Evolutionary conservation across 2,329 filamentous ascomycete genomes (phyloP).

Genomic region (Colletotrichum sp.): DNA sequence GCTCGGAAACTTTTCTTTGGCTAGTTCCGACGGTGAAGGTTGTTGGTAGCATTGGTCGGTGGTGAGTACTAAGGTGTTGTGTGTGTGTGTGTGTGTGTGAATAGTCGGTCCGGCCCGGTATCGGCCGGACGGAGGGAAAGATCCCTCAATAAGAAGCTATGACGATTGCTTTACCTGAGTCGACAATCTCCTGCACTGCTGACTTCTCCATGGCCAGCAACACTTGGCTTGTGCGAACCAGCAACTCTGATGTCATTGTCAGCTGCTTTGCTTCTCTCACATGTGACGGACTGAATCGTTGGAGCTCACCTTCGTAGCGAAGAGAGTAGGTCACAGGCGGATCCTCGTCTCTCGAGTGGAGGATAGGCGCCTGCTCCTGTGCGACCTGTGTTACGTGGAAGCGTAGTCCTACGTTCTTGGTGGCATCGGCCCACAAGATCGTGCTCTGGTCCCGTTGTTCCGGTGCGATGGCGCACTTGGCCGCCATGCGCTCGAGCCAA

Average conservation of each 20-base stretch:
- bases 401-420: slow-evolving; percentile 69
- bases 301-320: slow-evolving; percentile 70
- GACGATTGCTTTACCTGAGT: slow-evolving; percentile 70
- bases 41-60: background rate
- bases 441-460: slow-evolving; percentile 22
- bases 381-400: slow-evolving; percentile 58
- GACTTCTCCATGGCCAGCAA: slow-evolving; percentile 71
- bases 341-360: slow-evolving; percentile 65
- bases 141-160: slow-evolving; percentile 53
- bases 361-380: slow-evolving; percentile 53
- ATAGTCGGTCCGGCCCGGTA: background rate
- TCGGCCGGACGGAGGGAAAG: slow-evolving; percentile 20
- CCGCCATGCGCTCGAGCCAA: slow-evolving; percentile 67
- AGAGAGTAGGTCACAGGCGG: slow-evolving; percentile 72
- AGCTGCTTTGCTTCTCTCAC: background rate
- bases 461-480: slow-evolving; percentile 40
- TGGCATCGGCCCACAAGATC: slow-evolving; percentile 72
- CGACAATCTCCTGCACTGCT: slow-evolving; percentile 61
- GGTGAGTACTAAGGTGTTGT: background rate
- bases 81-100: background rate
- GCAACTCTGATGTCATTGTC: slow-evolving; percentile 59
- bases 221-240: slow-evolving; percentile 68
- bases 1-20: background rate
- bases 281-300: background rate
- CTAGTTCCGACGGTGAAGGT: background rate